Evolutionary conservation across 805 yeast genomes (phyloP).

Genomic region (Komagataella phaffii): DNA sequence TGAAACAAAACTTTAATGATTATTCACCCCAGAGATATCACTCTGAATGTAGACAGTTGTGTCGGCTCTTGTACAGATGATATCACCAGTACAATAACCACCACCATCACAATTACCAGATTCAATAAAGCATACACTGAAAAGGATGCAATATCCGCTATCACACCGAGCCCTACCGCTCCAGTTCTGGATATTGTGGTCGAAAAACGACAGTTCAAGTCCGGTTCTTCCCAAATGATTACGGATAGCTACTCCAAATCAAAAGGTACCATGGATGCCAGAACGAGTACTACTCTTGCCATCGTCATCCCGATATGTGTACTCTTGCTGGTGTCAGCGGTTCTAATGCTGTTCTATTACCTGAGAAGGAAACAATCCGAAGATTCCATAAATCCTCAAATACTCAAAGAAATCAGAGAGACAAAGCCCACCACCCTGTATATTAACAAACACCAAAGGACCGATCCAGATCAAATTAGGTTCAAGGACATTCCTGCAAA

Average conservation of each 20-base stretch:
- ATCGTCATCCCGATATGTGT: background rate
- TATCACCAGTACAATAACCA: background rate
- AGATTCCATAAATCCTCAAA: background rate
- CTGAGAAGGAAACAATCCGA: background rate
- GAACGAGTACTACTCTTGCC: background rate
- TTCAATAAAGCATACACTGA: background rate
- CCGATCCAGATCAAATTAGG: background rate
- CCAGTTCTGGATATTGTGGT: background rate
- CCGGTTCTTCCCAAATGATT: background rate
- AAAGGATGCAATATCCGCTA: background rate
- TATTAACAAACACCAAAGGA: background rate
- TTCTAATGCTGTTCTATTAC: background rate
- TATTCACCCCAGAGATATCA: background rate
- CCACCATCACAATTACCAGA: background rate
- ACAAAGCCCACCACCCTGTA: background rate
- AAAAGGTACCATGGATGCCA: background rate
- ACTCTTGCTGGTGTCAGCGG: background rate
- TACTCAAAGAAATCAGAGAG: background rate
- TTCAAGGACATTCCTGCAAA: background rate
- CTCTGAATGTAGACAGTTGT: background rate
- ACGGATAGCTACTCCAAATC: background rate
- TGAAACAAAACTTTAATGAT: background rate
- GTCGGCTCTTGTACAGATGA: background rate
- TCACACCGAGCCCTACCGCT: background rate
- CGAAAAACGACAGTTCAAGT: background rate